These are phyloP conservation scores for Onygenales sp. DNA, from an alignment of 2,329 filamentous ascomycete genomes.

Conservation along the genomic window DNA sequence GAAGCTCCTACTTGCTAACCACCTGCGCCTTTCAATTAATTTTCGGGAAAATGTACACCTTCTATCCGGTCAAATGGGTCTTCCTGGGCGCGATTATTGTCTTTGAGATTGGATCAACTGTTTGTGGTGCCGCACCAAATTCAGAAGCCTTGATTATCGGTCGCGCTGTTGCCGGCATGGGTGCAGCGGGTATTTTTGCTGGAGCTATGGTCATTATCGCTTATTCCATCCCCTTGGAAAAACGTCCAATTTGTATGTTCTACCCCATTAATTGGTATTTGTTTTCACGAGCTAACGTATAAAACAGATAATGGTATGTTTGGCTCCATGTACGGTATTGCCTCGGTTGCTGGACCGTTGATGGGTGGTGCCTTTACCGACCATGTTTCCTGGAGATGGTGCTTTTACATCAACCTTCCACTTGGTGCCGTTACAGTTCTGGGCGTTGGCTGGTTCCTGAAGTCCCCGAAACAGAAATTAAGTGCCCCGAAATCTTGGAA, in stretches of 20 bases:
- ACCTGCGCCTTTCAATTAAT: constrained; percentile 32
- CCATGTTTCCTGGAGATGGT: constrained; percentile 35
- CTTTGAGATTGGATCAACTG: constrained; percentile 33
- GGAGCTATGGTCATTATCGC: constrained; percentile 32
- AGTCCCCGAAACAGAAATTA: constrained; percentile 18
- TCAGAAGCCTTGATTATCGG: constrained; percentile 32
- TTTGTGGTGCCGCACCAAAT: constrained; percentile 29
- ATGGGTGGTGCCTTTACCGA: constrained; percentile 39
- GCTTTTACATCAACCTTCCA: constrained; percentile 33
- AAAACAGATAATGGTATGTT: constrained; percentile 21
- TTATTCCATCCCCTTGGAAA: constrained; percentile 29
- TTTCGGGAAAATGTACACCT: constrained; percentile 36
- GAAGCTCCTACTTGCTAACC: constrained; percentile 35
- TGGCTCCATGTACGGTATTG: constrained; percentile 35
- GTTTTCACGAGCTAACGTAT: neutral
- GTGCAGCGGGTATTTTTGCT: constrained; percentile 28
- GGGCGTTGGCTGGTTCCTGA: constrained; percentile 20
- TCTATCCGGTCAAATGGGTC: constrained; percentile 35
- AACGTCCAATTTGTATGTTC: constrained; percentile 30
- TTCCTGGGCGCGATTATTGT: constrained; percentile 30
- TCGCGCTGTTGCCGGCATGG: constrained; percentile 33
- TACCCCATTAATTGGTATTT: constrained; percentile 3
- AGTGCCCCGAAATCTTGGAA: constrained; percentile 9
- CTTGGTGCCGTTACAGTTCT: constrained; percentile 21
- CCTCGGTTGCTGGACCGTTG: constrained; percentile 32